phyloP scores from a whole-genome alignment of 228 moss, liverwort and hornwort species.

The Sphagnum fallax region DNA sequence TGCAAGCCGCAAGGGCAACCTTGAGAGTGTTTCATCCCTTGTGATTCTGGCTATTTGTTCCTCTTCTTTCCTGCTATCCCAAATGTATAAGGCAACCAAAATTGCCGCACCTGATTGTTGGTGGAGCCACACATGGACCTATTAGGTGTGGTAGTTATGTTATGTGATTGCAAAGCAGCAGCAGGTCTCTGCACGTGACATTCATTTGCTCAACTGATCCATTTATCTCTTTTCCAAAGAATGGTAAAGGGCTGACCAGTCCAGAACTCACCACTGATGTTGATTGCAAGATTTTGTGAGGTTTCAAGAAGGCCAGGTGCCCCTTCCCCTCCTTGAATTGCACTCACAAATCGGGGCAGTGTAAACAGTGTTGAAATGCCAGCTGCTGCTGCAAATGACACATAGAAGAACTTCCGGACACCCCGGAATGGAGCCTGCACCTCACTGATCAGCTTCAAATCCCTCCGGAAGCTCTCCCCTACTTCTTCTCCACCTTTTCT shows the following conservation, averaged over 20 bases:
- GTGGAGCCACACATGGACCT: neutral
- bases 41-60: slow-evolving; percentile 83
- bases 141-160: neutral
- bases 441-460: slow-evolving; percentile 89
- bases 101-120: slow-evolving; percentile 59
- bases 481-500: slow-evolving; percentile 84
- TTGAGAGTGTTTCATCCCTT: slow-evolving; percentile 79
- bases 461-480: slow-evolving; percentile 81
- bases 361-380: slow-evolving; percentile 79
- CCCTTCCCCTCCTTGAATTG: slow-evolving; percentile 84
- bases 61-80: slow-evolving; percentile 88
- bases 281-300: slow-evolving; percentile 83
- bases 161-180: neutral
- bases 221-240: no score
- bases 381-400: slow-evolving; percentile 72
- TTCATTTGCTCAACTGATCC: neutral
- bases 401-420: slow-evolving; percentile 87
- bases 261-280: slow-evolving; percentile 50
- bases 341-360: slow-evolving; percentile 65
- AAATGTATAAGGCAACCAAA: slow-evolving; percentile 59
- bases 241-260: no score
- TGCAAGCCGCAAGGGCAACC: slow-evolving; percentile 74
- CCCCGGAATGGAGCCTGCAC: slow-evolving; percentile 93
- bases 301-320: slow-evolving; percentile 68
- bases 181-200: neutral